Conservation (phyloP, 75 land plant species). For the Cupressus sempervirens region DNA sequence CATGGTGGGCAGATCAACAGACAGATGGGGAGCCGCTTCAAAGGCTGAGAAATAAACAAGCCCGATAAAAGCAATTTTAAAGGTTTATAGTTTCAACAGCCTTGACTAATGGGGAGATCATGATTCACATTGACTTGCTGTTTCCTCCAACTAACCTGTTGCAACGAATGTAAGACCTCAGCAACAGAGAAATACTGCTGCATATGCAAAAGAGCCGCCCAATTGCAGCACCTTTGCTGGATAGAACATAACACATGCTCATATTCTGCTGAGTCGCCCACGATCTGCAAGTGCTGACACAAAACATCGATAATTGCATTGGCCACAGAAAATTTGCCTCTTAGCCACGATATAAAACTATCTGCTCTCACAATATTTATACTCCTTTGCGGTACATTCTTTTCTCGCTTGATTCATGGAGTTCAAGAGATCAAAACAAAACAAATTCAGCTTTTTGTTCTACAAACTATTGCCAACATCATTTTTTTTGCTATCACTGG, state of each 20-base stretch:
- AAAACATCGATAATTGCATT: slow-evolving; percentile 78
- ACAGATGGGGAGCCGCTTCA: background rate
- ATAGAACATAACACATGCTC: slow-evolving; percentile 44
- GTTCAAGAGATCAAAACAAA: too few relatives aligned
- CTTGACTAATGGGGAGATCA: too few relatives aligned
- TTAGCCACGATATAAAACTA: slow-evolving; percentile 63
- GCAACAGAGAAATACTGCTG: slow-evolving; percentile 73
- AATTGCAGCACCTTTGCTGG: slow-evolving; percentile 66
- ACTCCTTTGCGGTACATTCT: too few relatives aligned
- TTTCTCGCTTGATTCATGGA: too few relatives aligned
- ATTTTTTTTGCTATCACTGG: too few relatives aligned
- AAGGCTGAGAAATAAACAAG: too few relatives aligned
- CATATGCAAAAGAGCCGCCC: slow-evolving; percentile 70
- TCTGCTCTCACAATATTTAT: too few relatives aligned
- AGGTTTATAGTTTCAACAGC: too few relatives aligned
- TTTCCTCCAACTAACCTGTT: slow-evolving; percentile 50
- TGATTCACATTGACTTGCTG: slow-evolving; percentile 17
- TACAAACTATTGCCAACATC: too few relatives aligned
- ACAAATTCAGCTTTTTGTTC: too few relatives aligned
- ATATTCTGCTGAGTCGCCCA: slow-evolving; percentile 63
- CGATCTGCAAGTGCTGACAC: slow-evolving; percentile 55
- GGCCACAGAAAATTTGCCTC: slow-evolving; percentile 77
- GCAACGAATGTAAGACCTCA: slow-evolving; percentile 53
- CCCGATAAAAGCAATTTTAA: too few relatives aligned
- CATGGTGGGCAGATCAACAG: slow-evolving; percentile 5